These are phyloP conservation scores for Davidsoniella australis DNA, from an alignment of 2,329 filamentous ascomycete genomes.

Conservation along the genomic window DNA sequence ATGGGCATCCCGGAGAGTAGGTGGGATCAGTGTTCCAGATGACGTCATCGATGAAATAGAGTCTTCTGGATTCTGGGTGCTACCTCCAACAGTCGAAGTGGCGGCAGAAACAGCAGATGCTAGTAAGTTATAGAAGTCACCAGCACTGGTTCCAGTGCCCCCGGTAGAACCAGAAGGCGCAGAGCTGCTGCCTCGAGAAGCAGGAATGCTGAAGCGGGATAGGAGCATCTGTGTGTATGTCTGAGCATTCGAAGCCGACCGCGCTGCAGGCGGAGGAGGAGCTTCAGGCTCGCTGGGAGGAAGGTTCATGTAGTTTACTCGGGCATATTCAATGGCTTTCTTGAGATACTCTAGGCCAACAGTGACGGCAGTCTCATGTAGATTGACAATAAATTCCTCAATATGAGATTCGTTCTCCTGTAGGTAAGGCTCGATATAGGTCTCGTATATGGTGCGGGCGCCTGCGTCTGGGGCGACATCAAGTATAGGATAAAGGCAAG, in stretches of 20 bases:
- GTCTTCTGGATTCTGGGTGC: constrained; percentile 14
- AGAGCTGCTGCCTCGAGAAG: constrained; percentile 26
- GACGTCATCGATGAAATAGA: constrained; percentile 5
- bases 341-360: constrained; percentile 64
- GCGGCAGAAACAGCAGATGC: constrained; percentile 51
- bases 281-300: constrained; percentile 34
- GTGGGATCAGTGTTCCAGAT: constrained; percentile 45
- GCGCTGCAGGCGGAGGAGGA: constrained; percentile 22
- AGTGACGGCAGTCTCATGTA: constrained; percentile 61
- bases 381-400: constrained; percentile 70
- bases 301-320: constrained; percentile 63
- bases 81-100: constrained; percentile 17
- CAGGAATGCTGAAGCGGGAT: constrained; percentile 68
- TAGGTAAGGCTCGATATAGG: constrained; percentile 76
- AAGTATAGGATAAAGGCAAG: constrained; percentile 81
- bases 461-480: constrained; percentile 93
- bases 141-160: constrained; percentile 25
- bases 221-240: constrained; percentile 68
- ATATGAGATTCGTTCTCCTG: constrained; percentile 74
- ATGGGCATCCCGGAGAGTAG: constrained; percentile 41
- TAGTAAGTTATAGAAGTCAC: constrained; percentile 64
- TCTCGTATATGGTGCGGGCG: constrained; percentile 68
- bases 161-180: constrained; percentile 18
- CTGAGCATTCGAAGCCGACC: constrained; percentile 28
- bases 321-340: constrained; percentile 51